Evolutionary conservation across 768 basidiomycete species (phyloP).

Genomic region (Clitopilus hobsonii): DNA sequence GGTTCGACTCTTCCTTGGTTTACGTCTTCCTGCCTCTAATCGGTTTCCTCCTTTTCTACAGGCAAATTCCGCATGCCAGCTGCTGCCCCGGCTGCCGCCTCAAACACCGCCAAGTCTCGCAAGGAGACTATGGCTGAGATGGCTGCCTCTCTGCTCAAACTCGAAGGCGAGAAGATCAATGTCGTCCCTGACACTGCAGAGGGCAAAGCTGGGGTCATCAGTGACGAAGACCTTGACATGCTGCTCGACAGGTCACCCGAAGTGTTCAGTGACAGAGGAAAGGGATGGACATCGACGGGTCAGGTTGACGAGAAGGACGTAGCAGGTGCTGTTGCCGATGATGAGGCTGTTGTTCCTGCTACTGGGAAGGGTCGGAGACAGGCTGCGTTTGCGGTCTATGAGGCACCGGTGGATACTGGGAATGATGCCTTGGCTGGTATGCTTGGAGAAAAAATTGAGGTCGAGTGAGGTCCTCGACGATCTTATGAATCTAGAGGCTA

Average conservation of each 20-base stretch:
- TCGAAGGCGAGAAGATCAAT: conserved; percentile 88
- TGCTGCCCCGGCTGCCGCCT: conserved; percentile 19
- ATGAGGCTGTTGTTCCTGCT: conserved; percentile 1
- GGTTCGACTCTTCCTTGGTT: conserved; percentile 52
- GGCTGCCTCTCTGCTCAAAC: conserved; percentile 67
- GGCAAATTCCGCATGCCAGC: conserved; percentile 84
- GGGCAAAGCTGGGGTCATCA: conserved; percentile 69
- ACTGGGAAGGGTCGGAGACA: conserved; percentile 34
- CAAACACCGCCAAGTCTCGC: conserved; percentile 37
- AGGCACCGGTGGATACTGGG: conserved; percentile 56
- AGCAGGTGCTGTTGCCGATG: conserved; percentile 3
- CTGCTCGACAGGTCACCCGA: conserved; percentile 76
- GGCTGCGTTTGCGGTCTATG: conserved; percentile 75
- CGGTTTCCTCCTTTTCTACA: conserved; percentile 15
- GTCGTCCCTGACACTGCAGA: conserved; percentile 73
- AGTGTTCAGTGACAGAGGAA: conserved; percentile 65
- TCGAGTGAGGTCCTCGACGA: background rate
- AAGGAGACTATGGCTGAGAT: conserved; percentile 73
- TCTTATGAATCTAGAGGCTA: background rate
- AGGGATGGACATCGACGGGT: conserved; percentile 65
- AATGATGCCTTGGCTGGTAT: conserved; percentile 69
- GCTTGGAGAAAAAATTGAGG: conserved; percentile 41
- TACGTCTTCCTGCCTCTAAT: background rate
- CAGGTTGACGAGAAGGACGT: conserved; percentile 12
- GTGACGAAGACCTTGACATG: conserved; percentile 74